These are phyloP conservation scores for Aureobasidium musti DNA, from an alignment of 2,329 filamentous ascomycete species.

Conservation along the genomic window DNA sequence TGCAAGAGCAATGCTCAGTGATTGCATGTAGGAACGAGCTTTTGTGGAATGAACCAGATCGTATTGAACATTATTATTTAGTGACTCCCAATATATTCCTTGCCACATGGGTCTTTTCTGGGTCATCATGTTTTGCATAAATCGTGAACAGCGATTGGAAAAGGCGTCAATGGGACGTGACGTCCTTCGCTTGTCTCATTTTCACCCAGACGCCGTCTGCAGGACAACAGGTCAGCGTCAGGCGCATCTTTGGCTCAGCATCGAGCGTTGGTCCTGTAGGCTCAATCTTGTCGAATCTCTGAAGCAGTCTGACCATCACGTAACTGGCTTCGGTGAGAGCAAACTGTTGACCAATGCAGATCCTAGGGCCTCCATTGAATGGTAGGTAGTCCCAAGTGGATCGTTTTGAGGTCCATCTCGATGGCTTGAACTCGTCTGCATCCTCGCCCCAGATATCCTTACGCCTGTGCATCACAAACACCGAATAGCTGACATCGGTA, in stretches of 20 bases:
- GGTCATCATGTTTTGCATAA: constrained; percentile 2
- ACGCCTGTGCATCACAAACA: constrained; percentile 55
- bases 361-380: constrained; percentile 39
- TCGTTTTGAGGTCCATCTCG: constrained; percentile 46
- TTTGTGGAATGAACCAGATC: neutral
- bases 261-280: constrained; percentile 27
- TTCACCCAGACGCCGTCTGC: constrained; percentile 27
- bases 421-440: constrained; percentile 52
- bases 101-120: neutral
- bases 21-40: neutral
- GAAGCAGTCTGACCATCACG: constrained; percentile 38
- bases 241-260: constrained; percentile 9
- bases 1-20: constrained; percentile 15
- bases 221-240: constrained; percentile 28
- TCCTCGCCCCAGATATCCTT: constrained; percentile 53
- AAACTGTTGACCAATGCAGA: constrained; percentile 36
- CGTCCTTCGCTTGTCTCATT: constrained; percentile 26
- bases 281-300: constrained; percentile 39
- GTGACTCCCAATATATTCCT: neutral
- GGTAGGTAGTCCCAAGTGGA: constrained; percentile 43
- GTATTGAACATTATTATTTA: constrained; percentile 5
- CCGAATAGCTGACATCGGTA: constrained; percentile 47
- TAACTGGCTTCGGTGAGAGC: constrained; percentile 41
- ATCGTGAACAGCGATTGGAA: neutral
- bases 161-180: neutral